A percentile compares a stretch with the other conserved stretches of the same genome.
Conservation (phyloP, 768 basidiomycete species). For the Rhodotorula kratochvilovae region DNA sequence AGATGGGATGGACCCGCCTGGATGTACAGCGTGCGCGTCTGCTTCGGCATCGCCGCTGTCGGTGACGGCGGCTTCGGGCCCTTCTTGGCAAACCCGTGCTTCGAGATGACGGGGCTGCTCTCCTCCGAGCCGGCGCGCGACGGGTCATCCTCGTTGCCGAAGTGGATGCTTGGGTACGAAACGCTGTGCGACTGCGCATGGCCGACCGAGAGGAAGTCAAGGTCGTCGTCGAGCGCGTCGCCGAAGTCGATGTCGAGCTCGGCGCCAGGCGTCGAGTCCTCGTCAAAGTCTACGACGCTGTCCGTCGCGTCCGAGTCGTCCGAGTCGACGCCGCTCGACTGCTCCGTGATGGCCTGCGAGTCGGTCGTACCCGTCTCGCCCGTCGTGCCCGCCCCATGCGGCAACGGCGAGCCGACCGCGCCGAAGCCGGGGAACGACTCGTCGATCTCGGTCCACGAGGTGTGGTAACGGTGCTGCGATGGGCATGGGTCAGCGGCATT, state of each 20-base stretch:
- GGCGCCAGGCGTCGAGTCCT: conserved; percentile 26
- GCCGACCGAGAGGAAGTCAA: conserved; percentile 41
- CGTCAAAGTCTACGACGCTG: conserved; percentile 18
- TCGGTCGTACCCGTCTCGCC: conserved; percentile 18
- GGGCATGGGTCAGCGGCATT: background rate
- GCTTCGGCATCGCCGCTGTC: conserved; percentile 9
- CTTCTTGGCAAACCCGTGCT: background rate
- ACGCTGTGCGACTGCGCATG: conserved; percentile 36
- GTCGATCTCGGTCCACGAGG: conserved; percentile 41
- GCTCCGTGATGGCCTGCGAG: conserved; percentile 6
- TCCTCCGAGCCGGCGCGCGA: background rate
- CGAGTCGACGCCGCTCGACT: background rate
- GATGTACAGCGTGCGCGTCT: conserved; percentile 42
- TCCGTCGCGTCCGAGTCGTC: conserved; percentile 23
- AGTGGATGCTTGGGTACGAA: conserved; percentile 43
- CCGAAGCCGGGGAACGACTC: conserved; percentile 14
- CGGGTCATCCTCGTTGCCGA: conserved; percentile 40
- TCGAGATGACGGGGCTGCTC: conserved; percentile 1
- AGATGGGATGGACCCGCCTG: conserved; percentile 29
- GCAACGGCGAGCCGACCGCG: background rate
- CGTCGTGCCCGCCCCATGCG: conserved; percentile 12
- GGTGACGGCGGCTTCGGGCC: conserved; percentile 4
- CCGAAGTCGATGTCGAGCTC: conserved; percentile 42
- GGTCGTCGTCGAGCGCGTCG: conserved; percentile 39
- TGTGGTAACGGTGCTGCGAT: conserved; percentile 36